These are phyloP conservation scores for Quercus berberidifolia DNA, from an alignment of 306 rosid species.

Conservation along the genomic window DNA sequence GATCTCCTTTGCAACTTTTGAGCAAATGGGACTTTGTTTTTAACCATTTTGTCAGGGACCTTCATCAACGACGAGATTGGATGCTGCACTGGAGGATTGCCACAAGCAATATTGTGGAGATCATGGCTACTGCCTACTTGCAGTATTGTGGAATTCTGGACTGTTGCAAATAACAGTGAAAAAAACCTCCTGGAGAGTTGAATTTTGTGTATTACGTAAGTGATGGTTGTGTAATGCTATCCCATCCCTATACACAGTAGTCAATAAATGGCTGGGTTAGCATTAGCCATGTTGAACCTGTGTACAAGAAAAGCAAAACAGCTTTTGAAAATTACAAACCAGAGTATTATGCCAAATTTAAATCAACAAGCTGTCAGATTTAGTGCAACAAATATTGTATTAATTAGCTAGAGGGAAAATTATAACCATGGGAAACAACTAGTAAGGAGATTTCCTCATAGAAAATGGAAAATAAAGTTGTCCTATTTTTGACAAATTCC, in stretches of 20 bases:
- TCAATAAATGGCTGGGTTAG: slow-evolving; percentile 77
- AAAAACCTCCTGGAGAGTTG: slow-evolving; percentile 91
- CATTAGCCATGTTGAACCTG: slow-evolving; percentile 87
- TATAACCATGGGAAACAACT: background rate
- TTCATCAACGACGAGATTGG: background rate
- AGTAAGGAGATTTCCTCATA: background rate
- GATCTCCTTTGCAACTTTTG: no score
- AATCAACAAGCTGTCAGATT: background rate
- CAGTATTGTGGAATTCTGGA: slow-evolving; percentile 61
- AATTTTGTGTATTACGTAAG: slow-evolving; percentile 93
- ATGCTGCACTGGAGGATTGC: no score
- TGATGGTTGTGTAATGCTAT: slow-evolving; percentile 77
- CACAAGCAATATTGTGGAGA: no score
- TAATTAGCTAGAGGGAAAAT: background rate
- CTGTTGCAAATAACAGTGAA: slow-evolving; percentile 84
- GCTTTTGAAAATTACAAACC: background rate
- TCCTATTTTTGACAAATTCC: background rate
- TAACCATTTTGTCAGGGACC: slow-evolving; percentile 9
- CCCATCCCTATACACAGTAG: slow-evolving; percentile 98
- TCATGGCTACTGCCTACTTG: slow-evolving; percentile 18
- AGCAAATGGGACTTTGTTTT: no score
- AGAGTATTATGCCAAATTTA: background rate
- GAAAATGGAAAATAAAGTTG: background rate
- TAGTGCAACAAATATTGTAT: background rate
- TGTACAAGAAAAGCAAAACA: background rate